These are phyloP conservation scores for Calvatia gigantea DNA, from an alignment of 768 basidiomycete species.

Conservation along the genomic window DNA sequence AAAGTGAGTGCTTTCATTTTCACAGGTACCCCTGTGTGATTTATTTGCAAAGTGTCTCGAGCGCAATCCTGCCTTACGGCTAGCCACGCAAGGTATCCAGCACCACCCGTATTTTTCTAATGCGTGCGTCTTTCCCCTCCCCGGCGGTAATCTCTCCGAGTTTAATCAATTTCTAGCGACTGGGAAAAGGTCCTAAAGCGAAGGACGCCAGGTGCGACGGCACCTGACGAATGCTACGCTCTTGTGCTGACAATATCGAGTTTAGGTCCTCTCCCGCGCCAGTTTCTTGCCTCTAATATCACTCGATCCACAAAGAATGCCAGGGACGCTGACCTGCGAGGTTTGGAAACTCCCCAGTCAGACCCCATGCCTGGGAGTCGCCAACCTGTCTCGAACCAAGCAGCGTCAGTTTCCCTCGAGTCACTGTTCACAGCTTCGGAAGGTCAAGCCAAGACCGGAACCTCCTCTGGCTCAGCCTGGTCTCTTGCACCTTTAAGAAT, in stretches of 20 bases:
- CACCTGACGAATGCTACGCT: too few relatives aligned
- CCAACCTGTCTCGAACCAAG: neutral
- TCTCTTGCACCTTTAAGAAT: neutral
- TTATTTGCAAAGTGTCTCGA: conserved; percentile 47
- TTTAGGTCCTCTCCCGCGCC: conserved; percentile 1
- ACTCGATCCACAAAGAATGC: neutral
- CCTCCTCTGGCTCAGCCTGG: neutral
- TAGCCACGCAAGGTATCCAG: conserved; percentile 37
- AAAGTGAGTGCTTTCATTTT: conserved; percentile 35
- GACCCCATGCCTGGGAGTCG: neutral
- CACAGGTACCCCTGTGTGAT: conserved; percentile 1
- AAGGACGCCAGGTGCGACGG: conserved; percentile 24
- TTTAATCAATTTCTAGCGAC: conserved; percentile 23
- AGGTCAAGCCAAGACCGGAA: conserved; percentile 11
- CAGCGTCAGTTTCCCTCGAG: conserved; percentile 9
- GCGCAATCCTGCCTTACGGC: conserved; percentile 48
- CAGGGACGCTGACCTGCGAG: too few relatives aligned
- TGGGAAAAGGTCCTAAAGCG: conserved; percentile 35
- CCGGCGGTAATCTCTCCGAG: conserved; percentile 7
- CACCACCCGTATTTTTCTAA: conserved; percentile 45
- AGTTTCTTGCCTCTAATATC: neutral
- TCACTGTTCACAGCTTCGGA: conserved; percentile 8
- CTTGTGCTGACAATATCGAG: neutral
- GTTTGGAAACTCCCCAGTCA: too few relatives aligned
- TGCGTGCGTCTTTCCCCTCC: conserved; percentile 30